A percentile compares a stretch with the other conserved stretches of the same genome.
Evolutionary conservation across 176 grass and related monocot species (phyloP).

Genomic region (Carex pumila): DNA sequence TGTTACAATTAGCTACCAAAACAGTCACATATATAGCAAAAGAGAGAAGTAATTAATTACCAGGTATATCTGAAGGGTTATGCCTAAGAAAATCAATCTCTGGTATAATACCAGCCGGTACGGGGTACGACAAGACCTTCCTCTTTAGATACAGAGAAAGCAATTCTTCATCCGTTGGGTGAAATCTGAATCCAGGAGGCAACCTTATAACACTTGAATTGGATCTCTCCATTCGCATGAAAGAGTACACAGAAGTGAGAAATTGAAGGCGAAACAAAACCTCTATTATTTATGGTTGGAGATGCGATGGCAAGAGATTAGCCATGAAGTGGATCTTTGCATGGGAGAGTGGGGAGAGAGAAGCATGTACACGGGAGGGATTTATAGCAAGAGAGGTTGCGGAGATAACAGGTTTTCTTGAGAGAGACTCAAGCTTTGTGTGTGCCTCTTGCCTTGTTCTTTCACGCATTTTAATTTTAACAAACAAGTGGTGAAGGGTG

Average conservation of each 20-base stretch:
- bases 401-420: conserved; percentile 16
- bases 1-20: neutral
- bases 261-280: neutral
- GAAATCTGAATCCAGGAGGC: conserved; percentile 35
- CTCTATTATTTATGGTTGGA: neutral
- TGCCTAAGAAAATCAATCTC: conserved; percentile 29
- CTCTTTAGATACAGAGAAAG: conserved; percentile 31
- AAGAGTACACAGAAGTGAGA: neutral
- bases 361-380: neutral
- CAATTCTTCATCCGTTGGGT: conserved; percentile 34
- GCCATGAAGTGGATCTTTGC: neutral
- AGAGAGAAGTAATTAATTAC: conserved; percentile 12
- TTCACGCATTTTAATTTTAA: conserved; percentile 35
- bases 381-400: conserved; percentile 33
- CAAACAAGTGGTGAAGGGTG: conserved; percentile 15
- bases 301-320: neutral
- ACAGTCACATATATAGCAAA: neutral
- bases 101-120: conserved; percentile 29
- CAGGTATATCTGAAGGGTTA: conserved; percentile 29
- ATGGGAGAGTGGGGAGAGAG: neutral
- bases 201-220: conserved; percentile 3
- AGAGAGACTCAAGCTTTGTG: conserved; percentile 26
- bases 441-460: conserved; percentile 7
- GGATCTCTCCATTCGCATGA: conserved; percentile 11
- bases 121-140: conserved; percentile 28